Evolutionary conservation across 352 stramenopile genomes (phyloP).

Genomic region (Phytophthora palmivora): DNA sequence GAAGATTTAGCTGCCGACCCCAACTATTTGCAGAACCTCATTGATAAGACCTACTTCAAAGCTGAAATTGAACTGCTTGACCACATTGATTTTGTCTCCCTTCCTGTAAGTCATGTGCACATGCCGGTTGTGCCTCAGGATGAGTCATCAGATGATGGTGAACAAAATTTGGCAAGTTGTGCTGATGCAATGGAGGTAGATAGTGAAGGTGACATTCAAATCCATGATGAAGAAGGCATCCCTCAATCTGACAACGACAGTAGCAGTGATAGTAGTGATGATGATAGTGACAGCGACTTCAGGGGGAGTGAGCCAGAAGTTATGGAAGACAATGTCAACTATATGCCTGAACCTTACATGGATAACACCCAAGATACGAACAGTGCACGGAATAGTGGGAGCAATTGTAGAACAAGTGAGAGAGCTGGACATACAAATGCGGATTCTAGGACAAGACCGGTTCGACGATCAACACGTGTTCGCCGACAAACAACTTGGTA

Average conservation of each 20-base stretch:
- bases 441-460: not conserved
- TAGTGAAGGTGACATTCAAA: not conserved
- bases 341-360: not conserved
- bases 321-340: not conserved
- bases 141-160: not conserved
- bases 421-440: not conserved
- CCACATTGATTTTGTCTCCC: not conserved
- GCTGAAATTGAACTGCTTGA: not conserved
- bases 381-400: not conserved
- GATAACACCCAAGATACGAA: too few species aligned
- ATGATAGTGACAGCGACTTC: constrained; percentile 1
- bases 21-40: not conserved
- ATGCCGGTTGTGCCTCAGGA: not conserved
- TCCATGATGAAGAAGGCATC: not conserved
- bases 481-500: not conserved
- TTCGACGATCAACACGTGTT: not conserved
- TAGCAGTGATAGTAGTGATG: not conserved
- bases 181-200: not conserved
- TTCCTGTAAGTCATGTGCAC: not conserved
- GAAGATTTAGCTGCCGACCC: not conserved
- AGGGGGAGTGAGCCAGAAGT: not conserved
- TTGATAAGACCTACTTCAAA: not conserved
- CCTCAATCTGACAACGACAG: not conserved
- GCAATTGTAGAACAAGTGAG: not conserved
- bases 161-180: not conserved